These are phyloP conservation scores for Microthyrium microscopicum DNA, from an alignment of 2,329 filamentous ascomycete species.

Conservation along the genomic window DNA sequence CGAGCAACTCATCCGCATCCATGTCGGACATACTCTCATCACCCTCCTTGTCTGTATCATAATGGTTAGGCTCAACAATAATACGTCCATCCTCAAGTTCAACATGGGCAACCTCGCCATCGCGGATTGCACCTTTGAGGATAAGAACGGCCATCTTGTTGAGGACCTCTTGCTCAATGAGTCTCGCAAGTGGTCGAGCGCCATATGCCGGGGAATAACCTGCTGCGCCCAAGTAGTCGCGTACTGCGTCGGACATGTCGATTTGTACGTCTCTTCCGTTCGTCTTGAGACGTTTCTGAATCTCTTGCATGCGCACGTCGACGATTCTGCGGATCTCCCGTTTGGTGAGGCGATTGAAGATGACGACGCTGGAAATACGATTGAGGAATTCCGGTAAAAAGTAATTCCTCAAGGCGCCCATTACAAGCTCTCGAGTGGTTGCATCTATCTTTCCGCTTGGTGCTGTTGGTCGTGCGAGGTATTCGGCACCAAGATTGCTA, in stretches of 20 bases:
- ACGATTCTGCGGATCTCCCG: conserved; percentile 90
- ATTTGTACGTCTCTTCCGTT: conserved; percentile 82
- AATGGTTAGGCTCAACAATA: conserved; percentile 69
- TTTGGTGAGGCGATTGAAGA: conserved; percentile 92
- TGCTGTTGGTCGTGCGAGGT: conserved; percentile 61
- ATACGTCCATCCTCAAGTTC: conserved; percentile 67
- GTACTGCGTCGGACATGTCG: conserved; percentile 66
- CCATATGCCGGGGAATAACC: conserved; percentile 95
- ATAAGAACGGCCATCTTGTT: conserved; percentile 88
- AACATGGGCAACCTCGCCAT: conserved; percentile 71
- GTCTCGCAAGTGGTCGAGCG: conserved; percentile 67
- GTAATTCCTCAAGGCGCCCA: conserved; percentile 80
- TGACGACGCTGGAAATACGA: conserved; percentile 87
- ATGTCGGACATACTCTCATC: conserved; percentile 61
- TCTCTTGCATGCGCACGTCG: conserved; percentile 71
- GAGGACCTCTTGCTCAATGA: conserved; percentile 95
- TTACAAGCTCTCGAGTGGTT: conserved; percentile 74
- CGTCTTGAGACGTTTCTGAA: conserved; percentile 74
- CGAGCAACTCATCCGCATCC: conserved; percentile 58
- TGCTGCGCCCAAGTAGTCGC: conserved; percentile 78
- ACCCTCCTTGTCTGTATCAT: conserved; percentile 37
- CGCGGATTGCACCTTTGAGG: conserved; percentile 64
- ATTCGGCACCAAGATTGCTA: conserved; percentile 90
- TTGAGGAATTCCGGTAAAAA: conserved; percentile 98
- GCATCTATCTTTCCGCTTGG: conserved; percentile 75